Evolutionary conservation across 2,329 filamentous ascomycete species (phyloP).

Genomic region (Colletotrichum tabaci): DNA sequence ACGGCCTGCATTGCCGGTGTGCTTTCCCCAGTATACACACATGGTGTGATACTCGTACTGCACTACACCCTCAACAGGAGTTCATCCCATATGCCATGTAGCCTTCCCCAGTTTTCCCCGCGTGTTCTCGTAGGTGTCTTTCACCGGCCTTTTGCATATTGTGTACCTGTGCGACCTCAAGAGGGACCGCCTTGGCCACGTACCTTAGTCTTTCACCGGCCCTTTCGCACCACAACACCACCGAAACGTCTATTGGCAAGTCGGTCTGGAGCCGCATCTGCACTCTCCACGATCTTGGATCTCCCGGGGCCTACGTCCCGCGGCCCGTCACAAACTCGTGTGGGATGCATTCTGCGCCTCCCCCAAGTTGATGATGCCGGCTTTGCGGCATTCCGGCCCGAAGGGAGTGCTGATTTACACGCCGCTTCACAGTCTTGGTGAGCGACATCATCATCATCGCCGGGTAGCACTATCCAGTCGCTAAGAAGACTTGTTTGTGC

Average conservation of each 20-base stretch:
- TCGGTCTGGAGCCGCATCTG: conserved; percentile 13
- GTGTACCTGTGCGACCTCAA: too few relatives aligned
- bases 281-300: conserved; percentile 10
- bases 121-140: neutral
- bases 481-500: neutral
- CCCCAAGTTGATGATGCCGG: neutral
- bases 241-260: neutral
- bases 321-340: neutral
- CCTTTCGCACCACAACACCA: neutral
- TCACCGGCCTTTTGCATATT: conserved; percentile 1
- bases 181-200: too few relatives aligned
- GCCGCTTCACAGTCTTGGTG: neutral
- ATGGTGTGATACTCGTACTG: neutral
- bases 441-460: neutral
- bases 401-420: neutral
- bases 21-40: neutral
- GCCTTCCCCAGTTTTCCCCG: neutral
- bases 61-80: conserved; percentile 20
- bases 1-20: conserved; percentile 18
- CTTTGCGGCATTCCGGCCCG: neutral
- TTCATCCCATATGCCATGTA: conserved; percentile 17
- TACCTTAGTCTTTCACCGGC: conserved; percentile 1
- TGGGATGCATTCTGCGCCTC: neutral
- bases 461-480: too few relatives aligned
- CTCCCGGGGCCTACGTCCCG: neutral